Conservation (phyloP, 495 filamentous ascomycete species). For the Penicillium ochrochloron region DNA sequence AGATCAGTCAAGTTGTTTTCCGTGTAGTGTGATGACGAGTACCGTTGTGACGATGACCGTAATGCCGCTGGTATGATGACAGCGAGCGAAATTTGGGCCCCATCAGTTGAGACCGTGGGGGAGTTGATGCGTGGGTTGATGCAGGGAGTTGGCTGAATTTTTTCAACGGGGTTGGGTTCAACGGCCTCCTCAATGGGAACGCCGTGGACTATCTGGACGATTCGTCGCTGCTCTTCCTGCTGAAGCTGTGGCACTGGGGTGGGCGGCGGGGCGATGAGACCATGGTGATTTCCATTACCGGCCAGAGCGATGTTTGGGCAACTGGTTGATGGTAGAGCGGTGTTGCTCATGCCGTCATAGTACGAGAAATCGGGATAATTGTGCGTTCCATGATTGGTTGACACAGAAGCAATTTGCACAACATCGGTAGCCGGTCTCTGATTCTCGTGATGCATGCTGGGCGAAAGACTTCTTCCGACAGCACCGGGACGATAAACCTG, state of each 20-base stretch:
- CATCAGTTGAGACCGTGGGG: not conserved
- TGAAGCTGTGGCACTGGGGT: not conserved
- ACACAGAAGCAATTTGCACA: not conserved
- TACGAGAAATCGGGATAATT: not conserved
- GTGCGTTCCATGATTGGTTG: not conserved
- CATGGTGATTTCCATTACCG: not conserved
- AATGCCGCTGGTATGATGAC: not conserved
- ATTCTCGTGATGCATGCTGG: not conserved
- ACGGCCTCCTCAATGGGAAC: not conserved
- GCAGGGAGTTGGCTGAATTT: not conserved
- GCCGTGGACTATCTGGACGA: not conserved
- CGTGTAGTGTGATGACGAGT: not conserved
- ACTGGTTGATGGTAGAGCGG: not conserved
- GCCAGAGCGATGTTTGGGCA: not conserved
- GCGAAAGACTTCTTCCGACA: not conserved
- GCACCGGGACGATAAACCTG: not conserved
- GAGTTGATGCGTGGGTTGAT: not conserved
- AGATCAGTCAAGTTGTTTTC: constrained; percentile 14
- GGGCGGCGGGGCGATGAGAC: not conserved
- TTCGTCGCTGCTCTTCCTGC: not conserved
- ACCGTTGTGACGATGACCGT: not conserved
- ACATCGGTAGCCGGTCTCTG: not conserved
- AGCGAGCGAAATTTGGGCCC: not conserved
- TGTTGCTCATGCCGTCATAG: not conserved
- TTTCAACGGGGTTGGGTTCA: not conserved